phyloP scores from a whole-genome alignment of 2,329 filamentous ascomycete genomes.

The Colletotrichum sp. region DNA sequence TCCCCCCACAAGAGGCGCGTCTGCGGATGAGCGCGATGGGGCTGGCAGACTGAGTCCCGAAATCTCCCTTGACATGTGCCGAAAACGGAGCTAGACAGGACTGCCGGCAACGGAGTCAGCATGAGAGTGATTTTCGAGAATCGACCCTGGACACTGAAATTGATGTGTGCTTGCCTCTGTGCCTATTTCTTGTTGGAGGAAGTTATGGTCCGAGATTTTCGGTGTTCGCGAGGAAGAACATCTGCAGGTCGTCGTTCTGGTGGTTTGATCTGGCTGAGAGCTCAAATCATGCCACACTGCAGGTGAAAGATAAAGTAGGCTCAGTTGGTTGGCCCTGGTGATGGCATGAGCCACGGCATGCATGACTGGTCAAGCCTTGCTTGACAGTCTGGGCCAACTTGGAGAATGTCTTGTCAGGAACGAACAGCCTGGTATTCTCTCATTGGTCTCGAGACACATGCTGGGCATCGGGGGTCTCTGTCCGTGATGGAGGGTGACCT shows the following conservation, averaged over 20 bases:
- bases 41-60: neutral
- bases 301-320: neutral
- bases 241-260: neutral
- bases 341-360: neutral
- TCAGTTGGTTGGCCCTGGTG: neutral
- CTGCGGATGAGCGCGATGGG: constrained; percentile 6
- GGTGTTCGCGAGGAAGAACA: neutral
- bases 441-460: constrained; percentile 1
- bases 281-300: neutral
- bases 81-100: constrained; percentile 14
- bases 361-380: neutral
- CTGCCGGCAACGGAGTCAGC: neutral
- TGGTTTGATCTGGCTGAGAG: neutral
- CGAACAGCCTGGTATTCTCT: neutral
- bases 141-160: neutral
- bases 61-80: constrained; percentile 12
- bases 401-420: constrained; percentile 13
- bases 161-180: neutral
- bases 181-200: neutral
- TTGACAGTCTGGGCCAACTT: neutral
- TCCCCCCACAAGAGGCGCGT: constrained; percentile 4
- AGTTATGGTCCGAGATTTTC: neutral
- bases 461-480: neutral
- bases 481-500: neutral
- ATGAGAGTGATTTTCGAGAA: neutral